Base-by-base conservation (phyloP, 2,329 filamentous ascomycete species). In the Incumbomyces delicatus region DNA sequence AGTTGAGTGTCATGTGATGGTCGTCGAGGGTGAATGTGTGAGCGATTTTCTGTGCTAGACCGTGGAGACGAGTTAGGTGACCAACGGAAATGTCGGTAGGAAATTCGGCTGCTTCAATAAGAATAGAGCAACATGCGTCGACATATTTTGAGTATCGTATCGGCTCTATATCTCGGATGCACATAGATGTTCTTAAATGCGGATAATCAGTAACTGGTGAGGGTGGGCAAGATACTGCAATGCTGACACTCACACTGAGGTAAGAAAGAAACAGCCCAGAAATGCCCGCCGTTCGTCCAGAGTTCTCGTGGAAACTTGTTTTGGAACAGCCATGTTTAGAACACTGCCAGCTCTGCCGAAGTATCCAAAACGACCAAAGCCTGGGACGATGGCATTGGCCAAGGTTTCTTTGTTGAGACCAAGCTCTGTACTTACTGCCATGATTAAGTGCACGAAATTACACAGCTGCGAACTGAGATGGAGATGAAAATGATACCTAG, bases 111-210 rank as follows among this genome's bases (percentile, higher is more conserved):
- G 60, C 57, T 0, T 65, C 57, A 17, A 75, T 66, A 0, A 80
- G 58, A 2, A 71, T 63, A 2, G 60, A 60, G 3, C 77, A 56
- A 42, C 75, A 78, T 44, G 73, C 67, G 10, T 75, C 68, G 1
- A 76, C 64, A 46, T 79, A 78, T 4, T 63, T 62, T 0, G 73
- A 73, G 43, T 72, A 78, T n/a, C 64, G 67, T 60, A 75, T 66
- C 0, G 73, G 61, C 12, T 77, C 71, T 3, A 71, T 64, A 11
- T 52, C 68, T 64, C 41, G 69, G 58, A 51, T 73, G 68, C 47
- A 60, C 29, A 50, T 47, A 11, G 49, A 47, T n/a, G 51, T 20
- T 2, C 51, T 53, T 27, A 32, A 7, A 17, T 14, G 29, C 27
- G n/a, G 17, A 31, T 13, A 41, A 36, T 16, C n/a, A 30, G 13